Conservation (phyloP, 495 filamentous ascomycete species). For the Podospora australis region DNA sequence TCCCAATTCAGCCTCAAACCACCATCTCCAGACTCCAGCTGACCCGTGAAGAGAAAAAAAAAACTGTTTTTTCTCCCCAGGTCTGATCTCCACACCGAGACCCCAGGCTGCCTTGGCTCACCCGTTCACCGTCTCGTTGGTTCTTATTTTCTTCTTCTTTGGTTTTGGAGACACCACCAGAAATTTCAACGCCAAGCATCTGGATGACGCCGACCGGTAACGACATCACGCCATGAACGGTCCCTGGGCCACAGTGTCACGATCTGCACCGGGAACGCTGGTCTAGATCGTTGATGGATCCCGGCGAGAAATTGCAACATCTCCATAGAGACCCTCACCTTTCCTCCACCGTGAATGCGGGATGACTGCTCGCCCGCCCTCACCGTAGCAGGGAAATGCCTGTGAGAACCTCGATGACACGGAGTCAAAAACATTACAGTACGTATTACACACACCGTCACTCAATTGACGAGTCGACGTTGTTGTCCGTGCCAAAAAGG, state of each 20-base stretch:
- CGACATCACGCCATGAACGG: conserved; percentile 17
- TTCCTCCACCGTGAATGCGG: neutral
- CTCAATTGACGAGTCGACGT: too few species aligned
- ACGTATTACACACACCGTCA: too few species aligned
- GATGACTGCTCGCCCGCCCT: too few species aligned
- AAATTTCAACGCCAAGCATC: neutral
- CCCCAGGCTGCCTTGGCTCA: neutral
- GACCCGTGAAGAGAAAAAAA: too few species aligned
- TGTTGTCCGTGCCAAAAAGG: too few species aligned
- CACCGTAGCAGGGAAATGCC: neutral
- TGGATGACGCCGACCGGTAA: conserved; percentile 8
- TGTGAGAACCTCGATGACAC: neutral
- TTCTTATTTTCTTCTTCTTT: neutral
- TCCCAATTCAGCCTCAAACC: too few species aligned
- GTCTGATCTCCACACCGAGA: neutral
- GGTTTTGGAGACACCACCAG: neutral
- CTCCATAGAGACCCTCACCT: conserved; percentile 1
- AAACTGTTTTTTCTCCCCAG: neutral
- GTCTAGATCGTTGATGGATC: neutral
- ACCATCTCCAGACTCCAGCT: neutral
- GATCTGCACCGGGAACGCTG: neutral
- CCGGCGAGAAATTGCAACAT: conserved; percentile 1
- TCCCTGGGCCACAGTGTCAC: neutral
- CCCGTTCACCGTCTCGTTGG: neutral
- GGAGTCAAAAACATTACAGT: too few species aligned